Evolutionary conservation across 1,284 basidiomycete species (phyloP).

Genomic region (Heterobasidion parviporum): DNA sequence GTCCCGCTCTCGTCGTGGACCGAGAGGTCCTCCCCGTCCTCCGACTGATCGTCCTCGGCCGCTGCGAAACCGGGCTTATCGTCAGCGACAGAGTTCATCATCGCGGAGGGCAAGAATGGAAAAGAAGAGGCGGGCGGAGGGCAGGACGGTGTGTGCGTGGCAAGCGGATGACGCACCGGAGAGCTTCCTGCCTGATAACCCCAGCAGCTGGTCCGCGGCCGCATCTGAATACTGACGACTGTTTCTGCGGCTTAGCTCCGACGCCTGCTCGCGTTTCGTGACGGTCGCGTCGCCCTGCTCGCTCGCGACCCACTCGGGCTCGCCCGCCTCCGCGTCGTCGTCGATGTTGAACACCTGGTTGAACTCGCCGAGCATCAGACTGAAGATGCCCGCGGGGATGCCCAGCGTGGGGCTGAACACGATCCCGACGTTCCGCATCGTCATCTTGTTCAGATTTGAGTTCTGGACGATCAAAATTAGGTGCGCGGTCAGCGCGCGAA

Average conservation of each 20-base stretch:
- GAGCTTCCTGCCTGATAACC: conserved; percentile 59
- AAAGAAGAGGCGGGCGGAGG: background rate
- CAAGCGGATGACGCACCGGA: conserved; percentile 34
- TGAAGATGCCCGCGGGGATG: conserved; percentile 92
- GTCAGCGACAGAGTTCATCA: background rate
- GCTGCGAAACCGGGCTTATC: conserved; percentile 20
- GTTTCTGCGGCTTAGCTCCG: conserved; percentile 47
- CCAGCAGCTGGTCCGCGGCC: conserved; percentile 71
- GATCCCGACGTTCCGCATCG: conserved; percentile 96
- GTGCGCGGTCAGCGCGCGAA: conserved; percentile 92
- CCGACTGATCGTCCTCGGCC: conserved; percentile 54
- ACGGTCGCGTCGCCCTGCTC: conserved; percentile 24
- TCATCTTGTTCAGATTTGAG: conserved; percentile 93
- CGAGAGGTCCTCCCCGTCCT: conserved; percentile 59
- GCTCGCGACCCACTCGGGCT: conserved; percentile 9
- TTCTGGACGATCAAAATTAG: conserved; percentile 94
- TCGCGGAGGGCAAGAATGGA: background rate
- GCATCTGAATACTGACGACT: conserved; percentile 73
- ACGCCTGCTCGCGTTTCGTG: conserved; percentile 20
- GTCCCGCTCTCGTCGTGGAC: conserved; percentile 63
- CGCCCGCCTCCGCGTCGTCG: conserved; percentile 29
- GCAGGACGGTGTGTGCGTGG: background rate
- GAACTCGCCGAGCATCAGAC: conserved; percentile 87
- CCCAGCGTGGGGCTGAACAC: conserved; percentile 95
- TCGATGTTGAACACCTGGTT: conserved; percentile 82